These are phyloP conservation scores for Carex myosuroides DNA, from an alignment of 176 grass and related monocot species.

Conservation along the genomic window DNA sequence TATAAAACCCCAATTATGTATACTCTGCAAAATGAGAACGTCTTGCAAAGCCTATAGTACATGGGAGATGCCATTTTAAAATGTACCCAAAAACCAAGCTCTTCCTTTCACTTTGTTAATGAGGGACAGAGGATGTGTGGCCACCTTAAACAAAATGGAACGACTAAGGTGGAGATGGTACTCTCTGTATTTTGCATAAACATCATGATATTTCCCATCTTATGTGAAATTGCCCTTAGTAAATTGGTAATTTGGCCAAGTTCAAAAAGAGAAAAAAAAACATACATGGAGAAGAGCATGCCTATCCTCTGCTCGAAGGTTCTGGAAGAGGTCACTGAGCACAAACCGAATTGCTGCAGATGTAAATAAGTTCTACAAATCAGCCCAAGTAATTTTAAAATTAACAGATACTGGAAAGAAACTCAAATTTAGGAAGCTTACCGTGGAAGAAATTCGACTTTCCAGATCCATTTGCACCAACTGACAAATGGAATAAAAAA, in stretches of 20 bases:
- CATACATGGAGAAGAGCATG: slow-evolving; percentile 92
- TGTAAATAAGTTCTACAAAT: slow-evolving; percentile 15
- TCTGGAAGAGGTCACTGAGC: slow-evolving; percentile 94
- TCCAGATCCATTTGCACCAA: slow-evolving; percentile 98
- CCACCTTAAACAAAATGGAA: not conserved
- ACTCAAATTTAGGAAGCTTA: slow-evolving; percentile 32
- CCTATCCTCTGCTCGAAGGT: slow-evolving; percentile 85
- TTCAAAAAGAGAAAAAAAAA: slow-evolving; percentile 9
- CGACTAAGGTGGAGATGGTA: not conserved
- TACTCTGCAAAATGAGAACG: not conserved
- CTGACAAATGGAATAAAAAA: slow-evolving; percentile 34
- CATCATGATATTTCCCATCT: not conserved
- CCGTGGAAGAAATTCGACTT: slow-evolving; percentile 99
- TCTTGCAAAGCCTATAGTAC: not conserved
- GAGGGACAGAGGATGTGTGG: not conserved
- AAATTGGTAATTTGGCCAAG: slow-evolving; percentile 11
- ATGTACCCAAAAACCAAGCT: slow-evolving; percentile 18
- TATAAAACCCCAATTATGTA: not conserved
- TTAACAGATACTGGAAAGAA: not conserved
- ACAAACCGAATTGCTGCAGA: slow-evolving; percentile 97
- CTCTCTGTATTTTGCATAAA: not conserved
- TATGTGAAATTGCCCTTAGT: not conserved
- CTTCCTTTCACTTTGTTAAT: not conserved
- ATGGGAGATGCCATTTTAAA: slow-evolving; percentile 26
- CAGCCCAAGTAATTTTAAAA: not conserved